Evolutionary conservation across 2,329 filamentous ascomycete genomes (phyloP).

Genomic region (Rhexocercosporidium sp.): DNA sequence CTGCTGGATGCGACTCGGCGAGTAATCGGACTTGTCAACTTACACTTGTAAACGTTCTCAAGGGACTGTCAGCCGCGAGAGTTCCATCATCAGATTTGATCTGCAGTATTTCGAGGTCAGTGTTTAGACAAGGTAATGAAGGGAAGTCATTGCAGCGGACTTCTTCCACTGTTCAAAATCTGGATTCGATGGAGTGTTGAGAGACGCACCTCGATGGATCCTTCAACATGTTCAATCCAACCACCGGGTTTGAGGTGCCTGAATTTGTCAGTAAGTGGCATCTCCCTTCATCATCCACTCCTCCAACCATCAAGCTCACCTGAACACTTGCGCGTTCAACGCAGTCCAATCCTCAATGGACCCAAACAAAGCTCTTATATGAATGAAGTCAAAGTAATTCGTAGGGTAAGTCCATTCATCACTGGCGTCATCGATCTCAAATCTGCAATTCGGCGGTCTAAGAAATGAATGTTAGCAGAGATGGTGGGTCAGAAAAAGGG

Average conservation of each 20-base stretch:
- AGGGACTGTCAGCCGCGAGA: constrained; percentile 45
- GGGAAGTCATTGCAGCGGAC: no score
- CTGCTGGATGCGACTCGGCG: neutral
- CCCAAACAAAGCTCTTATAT: constrained; percentile 62
- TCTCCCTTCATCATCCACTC: neutral
- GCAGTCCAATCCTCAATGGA: constrained; percentile 60
- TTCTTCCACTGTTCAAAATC: neutral
- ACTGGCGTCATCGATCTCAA: constrained; percentile 67
- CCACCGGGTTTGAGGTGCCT: constrained; percentile 46
- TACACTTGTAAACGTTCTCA: constrained; percentile 48
- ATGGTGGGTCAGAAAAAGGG: neutral
- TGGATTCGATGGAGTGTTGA: neutral
- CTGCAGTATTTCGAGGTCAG: constrained; percentile 2
- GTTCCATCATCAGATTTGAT: constrained; percentile 52
- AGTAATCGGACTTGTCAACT: neutral
- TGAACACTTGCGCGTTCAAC: constrained; percentile 56
- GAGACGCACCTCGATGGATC: constrained; percentile 26
- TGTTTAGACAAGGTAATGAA: neutral
- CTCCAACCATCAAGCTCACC: constrained; percentile 42
- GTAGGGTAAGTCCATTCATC: constrained; percentile 46
- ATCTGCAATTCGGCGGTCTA: constrained; percentile 62
- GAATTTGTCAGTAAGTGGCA: neutral
- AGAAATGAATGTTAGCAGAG: neutral
- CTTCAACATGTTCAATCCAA: constrained; percentile 43
- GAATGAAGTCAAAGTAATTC: constrained; percentile 64